Evolutionary conservation across 1,284 basidiomycete species (phyloP), one percentile per base, ranked within the genome.

Genomic region (Apiotrichum brassicae): DNA sequence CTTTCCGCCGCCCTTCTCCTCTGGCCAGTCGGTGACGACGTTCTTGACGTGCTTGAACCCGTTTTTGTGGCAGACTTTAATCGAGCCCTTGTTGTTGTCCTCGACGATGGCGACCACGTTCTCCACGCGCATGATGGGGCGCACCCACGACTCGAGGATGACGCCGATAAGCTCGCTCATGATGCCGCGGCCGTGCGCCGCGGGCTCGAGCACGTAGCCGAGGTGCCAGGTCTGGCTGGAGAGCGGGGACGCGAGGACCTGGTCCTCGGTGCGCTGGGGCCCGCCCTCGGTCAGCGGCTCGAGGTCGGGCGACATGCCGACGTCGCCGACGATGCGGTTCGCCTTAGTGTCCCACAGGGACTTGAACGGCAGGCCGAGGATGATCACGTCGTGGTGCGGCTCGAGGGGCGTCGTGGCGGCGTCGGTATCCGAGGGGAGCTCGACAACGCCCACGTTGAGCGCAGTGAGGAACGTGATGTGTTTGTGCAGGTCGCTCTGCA

Each of bases 1-100:
- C 18, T 38, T 40, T 4, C 55, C 55, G 12, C 59, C 61, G 13
- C 57, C 59, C 48, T 63, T 63, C 18, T 56, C 55, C 46, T 51
- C 56, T 3, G 61, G 57, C 59, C 57, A 60, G 26, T 49, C 30
- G 13, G 51, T 48, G 18, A 32, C 20, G 13, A 48, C 24, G 16
- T 44, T 43, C 11, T 35, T 39, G 22, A 52, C 34, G 11, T 33
- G 16, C 24, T 22, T 19, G 36, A 61, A 46, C n/a, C 59, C 57
- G 32, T 58, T 59, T 28, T 47, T 39, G n/a, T 5, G 16, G 6
- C 57, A 16, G 12, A 60, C 51, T 3, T 13, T 23, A 3, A n/a
- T 24, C 13, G 42, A 47, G 5, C 43, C 54, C 14, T 38, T 24
- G 35, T 60, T 60, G 46, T 60, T 48, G 20, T 22, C 14, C 36